Conservation (phyloP, 495 filamentous ascomycete species). For the Oidiodendron maius region DNA sequence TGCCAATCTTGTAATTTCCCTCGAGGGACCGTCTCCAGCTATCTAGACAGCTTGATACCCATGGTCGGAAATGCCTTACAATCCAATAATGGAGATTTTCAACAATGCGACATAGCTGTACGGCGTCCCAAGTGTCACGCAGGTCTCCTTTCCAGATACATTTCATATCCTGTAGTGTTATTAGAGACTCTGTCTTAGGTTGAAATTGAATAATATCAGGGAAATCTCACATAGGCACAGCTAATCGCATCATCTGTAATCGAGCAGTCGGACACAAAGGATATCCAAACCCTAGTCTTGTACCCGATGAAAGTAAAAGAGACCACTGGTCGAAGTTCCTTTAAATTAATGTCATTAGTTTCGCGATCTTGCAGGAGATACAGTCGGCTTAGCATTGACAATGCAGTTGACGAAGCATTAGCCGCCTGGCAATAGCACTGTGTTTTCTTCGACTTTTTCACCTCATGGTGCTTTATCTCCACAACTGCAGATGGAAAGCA, state of each 20-base stretch:
- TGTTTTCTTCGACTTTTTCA: neutral
- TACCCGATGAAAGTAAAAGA: slow-evolving; percentile 6
- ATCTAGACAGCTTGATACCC: slow-evolving; percentile 7
- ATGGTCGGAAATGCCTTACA: slow-evolving; percentile 5
- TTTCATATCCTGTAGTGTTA: neutral
- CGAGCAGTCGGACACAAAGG: neutral
- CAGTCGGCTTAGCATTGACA: slow-evolving; percentile 4
- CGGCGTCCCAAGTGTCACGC: neutral
- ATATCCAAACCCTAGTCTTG: slow-evolving; percentile 1
- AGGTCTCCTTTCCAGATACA: slow-evolving; percentile 3
- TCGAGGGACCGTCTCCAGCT: neutral
- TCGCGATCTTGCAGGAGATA: neutral
- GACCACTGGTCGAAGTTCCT: neutral
- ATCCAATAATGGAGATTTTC: slow-evolving; percentile 6
- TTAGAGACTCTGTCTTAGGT: neutral
- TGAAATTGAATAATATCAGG: neutral
- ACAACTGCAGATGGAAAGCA: slow-evolving; percentile 6
- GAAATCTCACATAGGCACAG: neutral
- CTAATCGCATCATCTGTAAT: neutral
- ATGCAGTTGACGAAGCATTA: slow-evolving; percentile 3
- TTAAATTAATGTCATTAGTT: no score
- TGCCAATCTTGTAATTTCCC: neutral
- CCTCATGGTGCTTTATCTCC: slow-evolving; percentile 7
- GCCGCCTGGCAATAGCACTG: slow-evolving; percentile 4
- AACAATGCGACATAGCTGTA: slow-evolving; percentile 4